Evolutionary conservation across 495 filamentous ascomycete genomes (phyloP), one percentile per base, ranked within the genome.

Genomic region (Neurospora intermedia): DNA sequence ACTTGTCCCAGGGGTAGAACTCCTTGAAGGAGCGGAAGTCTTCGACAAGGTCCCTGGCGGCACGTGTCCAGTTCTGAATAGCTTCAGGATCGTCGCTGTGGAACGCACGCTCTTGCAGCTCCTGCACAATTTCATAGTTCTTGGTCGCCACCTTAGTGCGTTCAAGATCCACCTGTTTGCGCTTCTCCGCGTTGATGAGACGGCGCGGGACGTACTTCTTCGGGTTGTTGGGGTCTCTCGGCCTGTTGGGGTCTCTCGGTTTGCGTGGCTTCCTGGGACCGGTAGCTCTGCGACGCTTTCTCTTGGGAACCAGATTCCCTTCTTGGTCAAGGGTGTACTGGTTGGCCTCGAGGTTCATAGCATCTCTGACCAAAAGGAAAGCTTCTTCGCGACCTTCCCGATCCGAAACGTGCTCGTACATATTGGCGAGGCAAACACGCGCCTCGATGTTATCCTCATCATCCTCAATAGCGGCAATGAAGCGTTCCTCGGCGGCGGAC

Each of bases 1-100:
- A 89, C 74, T 90, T 91, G 41, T 92, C 89, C 79, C 88, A 86
- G 0, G 91, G 88, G 81, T 94, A 97, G 78, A 97, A 94, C 7
- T 87, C 84, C 73, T 89, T 91, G 72, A 90, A 91, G 13, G 88
- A 87, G 45, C 90, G 86, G 79, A 97, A 98, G 72, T 94, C 92
- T 75, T 94, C 88, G 20, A 94, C 85, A 23, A 98, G 84, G 70
- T 88, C 86, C 77, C 89, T 88, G 0, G 93, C 92, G 42, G 90
- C 90, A 74, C 89, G 85, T 79, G 96, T 89, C 90, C 93, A 97
- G 40, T 88, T 85, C 23, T 84, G 81, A 18, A 82, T 85, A 16
- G 89, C 88, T 69, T 86, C 81, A 66, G 27, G 27, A 3, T 78
- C 69, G 69, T 89, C 84, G 1, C 89, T 90, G 13, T 79, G 79